Percentiles rank a stretch among this genome's conserved stretches.
Conservation (phyloP, 225 moss, liverwort and hornwort species). For the Climacium dendroides region DNA sequence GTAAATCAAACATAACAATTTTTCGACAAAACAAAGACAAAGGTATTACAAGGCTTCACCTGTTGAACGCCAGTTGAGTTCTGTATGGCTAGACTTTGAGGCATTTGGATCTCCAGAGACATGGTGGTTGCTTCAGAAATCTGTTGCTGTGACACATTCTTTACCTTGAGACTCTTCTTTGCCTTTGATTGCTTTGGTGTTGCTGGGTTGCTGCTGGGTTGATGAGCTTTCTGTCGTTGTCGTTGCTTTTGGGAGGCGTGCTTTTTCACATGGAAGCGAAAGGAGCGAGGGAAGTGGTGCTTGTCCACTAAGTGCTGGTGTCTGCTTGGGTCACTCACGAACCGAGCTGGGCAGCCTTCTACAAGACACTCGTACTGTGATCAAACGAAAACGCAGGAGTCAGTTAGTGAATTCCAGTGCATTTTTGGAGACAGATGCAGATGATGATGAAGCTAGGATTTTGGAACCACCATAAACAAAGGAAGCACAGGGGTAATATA, state of each 20-base stretch:
- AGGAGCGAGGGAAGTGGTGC: slow-evolving; percentile 66
- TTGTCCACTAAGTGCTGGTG: slow-evolving; percentile 66
- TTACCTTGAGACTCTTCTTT: slow-evolving; percentile 9
- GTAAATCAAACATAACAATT: background rate
- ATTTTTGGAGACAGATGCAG: background rate
- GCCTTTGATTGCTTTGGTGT: slow-evolving; percentile 6
- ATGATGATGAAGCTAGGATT: background rate
- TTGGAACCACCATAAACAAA: background rate
- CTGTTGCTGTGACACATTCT: background rate
- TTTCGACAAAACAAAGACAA: background rate
- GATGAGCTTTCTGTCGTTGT: slow-evolving; percentile 40
- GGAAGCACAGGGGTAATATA: background rate
- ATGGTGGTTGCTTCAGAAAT: background rate
- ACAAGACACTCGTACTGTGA: slow-evolving; percentile 68
- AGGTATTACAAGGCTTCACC: background rate
- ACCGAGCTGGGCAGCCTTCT: slow-evolving; percentile 43
- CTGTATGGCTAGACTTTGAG: background rate
- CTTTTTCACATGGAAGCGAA: slow-evolving; percentile 50
- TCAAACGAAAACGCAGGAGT: background rate
- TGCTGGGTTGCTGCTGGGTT: background rate
- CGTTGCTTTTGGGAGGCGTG: slow-evolving; percentile 61
- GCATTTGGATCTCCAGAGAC: background rate
- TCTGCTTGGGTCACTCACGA: slow-evolving; percentile 39
- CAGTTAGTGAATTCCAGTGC: background rate
- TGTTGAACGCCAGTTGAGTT: background rate